Evolutionary conservation across 2,329 filamentous ascomycete genomes (phyloP), one percentile per base, ranked within the genome.

Genomic region (Colletotrichum chrysophilum): DNA sequence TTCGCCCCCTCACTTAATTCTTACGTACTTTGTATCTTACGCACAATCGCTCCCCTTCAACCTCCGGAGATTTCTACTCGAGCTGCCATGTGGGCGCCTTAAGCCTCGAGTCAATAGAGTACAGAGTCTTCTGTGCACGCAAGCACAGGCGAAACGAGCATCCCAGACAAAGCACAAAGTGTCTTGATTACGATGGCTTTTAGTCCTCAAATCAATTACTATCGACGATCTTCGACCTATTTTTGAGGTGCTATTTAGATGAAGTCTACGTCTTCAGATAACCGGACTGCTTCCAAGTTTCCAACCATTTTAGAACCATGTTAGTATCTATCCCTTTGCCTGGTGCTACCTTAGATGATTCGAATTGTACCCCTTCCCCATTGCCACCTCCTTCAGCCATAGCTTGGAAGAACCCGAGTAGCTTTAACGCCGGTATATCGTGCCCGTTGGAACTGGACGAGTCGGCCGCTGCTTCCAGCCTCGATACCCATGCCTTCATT

Each of bases 341-440:
- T 21, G 10, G 43, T 12, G 24, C 13, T 13, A 65, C 34, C 10
- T 4, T 66, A 1, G 34, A 18, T 3, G 28, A 18, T 5, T 55
- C 52, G 1, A 75, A 75, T 0, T 8, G 16, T 28, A 75, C n/a
- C 3, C 68, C 72, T 32, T 75, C 72, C 0, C 72, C 72, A 12
- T 71, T 75, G 0, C 48, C 61, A 14, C 8, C 30, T 2, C 68
- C 72, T 1, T 55, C 30, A 1, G 36, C 55, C 72, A 75, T 75
- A 4, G 52, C 21, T 26, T 75, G 68, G 14, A 75, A 75, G 52
- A 75, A 75, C 0, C 72, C 68, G 4, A 75, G 32, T 1, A 75
- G 72, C 7, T 52, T 71, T 14, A 75, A 5, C 2, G 72, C 72
- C 7, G 72, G 68, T 3, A 61, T 36, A 5, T 66, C n/a, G 7